phyloP scores from a whole-genome alignment of 2,329 filamentous ascomycete genomes.

The Emydomyces testavorans region DNA sequence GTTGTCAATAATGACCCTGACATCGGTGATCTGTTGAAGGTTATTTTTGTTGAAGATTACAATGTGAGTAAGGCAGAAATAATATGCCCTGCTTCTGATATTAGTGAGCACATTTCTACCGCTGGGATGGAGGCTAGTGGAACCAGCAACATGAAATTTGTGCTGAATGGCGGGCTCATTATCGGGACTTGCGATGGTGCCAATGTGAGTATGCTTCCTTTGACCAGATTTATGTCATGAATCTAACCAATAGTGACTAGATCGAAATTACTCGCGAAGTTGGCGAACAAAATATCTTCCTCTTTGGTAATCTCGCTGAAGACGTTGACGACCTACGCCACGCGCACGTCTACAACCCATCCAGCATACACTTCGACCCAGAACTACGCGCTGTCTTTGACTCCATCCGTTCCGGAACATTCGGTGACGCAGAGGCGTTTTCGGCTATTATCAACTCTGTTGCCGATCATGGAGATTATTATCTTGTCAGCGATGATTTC shows the following conservation, averaged over 20 bases:
- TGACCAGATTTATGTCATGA: neutral
- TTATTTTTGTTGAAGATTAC: conserved; percentile 95
- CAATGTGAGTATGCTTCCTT: conserved; percentile 55
- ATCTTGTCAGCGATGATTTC: conserved; percentile 96
- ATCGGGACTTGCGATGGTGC: conserved; percentile 97
- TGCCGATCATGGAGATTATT: conserved; percentile 89
- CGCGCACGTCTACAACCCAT: conserved; percentile 60
- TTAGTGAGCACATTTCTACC: conserved; percentile 97
- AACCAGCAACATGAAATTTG: conserved; percentile 99
- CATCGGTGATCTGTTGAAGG: conserved; percentile 87
- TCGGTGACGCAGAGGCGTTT: conserved; percentile 70
- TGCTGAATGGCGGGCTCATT: conserved; percentile 90
- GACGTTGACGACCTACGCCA: conserved; percentile 95
- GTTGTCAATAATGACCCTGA: conserved; percentile 90
- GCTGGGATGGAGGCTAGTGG: conserved; percentile 82
- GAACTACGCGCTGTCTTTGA: conserved; percentile 72
- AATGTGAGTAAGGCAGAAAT: conserved; percentile 99
- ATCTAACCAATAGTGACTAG: conserved; percentile 32
- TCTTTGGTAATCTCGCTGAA: conserved; percentile 91
- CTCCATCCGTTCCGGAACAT: conserved; percentile 65
- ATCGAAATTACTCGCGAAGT: conserved; percentile 98
- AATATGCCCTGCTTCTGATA: conserved; percentile 84
- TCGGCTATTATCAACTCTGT: conserved; percentile 74
- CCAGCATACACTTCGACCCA: conserved; percentile 63
- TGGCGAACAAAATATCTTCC: conserved; percentile 93